Conservation (phyloP, 2,329 filamentous ascomycete species). For the Aspergillus sp. region DNA sequence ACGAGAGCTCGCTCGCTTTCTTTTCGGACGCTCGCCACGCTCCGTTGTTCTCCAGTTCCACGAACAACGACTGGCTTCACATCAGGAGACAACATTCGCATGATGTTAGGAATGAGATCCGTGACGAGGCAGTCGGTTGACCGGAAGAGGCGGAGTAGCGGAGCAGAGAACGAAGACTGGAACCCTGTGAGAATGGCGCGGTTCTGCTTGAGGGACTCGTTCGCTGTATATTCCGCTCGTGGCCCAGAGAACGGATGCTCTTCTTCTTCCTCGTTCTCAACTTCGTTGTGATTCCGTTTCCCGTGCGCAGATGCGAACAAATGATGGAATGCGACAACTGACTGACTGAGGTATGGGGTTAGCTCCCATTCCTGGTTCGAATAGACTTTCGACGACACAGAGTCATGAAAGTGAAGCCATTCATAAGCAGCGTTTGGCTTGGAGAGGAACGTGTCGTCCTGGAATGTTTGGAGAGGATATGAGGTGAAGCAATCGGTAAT, state of each 20-base stretch:
- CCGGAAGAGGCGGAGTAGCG: slow-evolving; percentile 73
- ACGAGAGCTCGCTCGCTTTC: slow-evolving; percentile 82
- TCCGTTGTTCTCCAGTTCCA: slow-evolving; percentile 62
- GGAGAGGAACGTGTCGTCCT: slow-evolving; percentile 85
- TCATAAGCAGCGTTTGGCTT: slow-evolving; percentile 88
- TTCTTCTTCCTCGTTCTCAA: slow-evolving; percentile 48
- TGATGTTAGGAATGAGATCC: slow-evolving; percentile 80
- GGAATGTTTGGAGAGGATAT: slow-evolving; percentile 84
- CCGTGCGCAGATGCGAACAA: slow-evolving; percentile 75
- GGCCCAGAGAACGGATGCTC: slow-evolving; percentile 76
- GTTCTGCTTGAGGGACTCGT: slow-evolving; percentile 77
- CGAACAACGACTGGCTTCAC: slow-evolving; percentile 86
- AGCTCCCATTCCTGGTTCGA: slow-evolving; percentile 92
- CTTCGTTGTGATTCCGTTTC: slow-evolving; percentile 36
- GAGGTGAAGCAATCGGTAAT: slow-evolving; percentile 73
- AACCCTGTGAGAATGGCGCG: slow-evolving; percentile 69
- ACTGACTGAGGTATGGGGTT: slow-evolving; percentile 78
- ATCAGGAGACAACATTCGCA: slow-evolving; percentile 80
- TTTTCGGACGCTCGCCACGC: slow-evolving; percentile 81
- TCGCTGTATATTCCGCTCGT: slow-evolving; percentile 75
- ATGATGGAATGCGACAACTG: slow-evolving; percentile 84
- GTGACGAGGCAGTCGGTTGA: slow-evolving; percentile 73
- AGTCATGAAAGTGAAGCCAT: slow-evolving; percentile 93
- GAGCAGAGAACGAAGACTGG: slow-evolving; percentile 68
- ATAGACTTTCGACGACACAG: slow-evolving; percentile 73